These are phyloP conservation scores for Saccharata proteae DNA, from an alignment of 2,329 filamentous ascomycete species.

Conservation along the genomic window DNA sequence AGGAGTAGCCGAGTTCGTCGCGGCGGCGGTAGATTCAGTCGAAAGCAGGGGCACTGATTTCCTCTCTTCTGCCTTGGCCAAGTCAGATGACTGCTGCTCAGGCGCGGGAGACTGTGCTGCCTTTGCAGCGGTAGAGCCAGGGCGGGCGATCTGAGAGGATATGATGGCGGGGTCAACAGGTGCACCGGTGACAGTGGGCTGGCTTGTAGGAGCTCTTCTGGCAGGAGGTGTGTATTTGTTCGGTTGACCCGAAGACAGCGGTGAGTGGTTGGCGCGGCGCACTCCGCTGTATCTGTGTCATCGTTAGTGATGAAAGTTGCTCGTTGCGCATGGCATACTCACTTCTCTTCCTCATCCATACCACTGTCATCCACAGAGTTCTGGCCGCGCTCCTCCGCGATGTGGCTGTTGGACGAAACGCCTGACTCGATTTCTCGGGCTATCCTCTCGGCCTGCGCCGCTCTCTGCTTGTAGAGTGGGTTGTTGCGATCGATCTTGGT, in stretches of 20 bases:
- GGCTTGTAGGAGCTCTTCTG: constrained; percentile 62
- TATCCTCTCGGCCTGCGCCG: constrained; percentile 72
- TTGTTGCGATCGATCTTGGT: constrained; percentile 77
- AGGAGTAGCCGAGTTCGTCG: constrained; percentile 19
- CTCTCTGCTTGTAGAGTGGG: constrained; percentile 66
- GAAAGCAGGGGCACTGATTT: background rate
- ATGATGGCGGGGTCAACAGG: constrained; percentile 85
- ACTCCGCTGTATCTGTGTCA: constrained; percentile 99
- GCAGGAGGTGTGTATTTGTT: constrained; percentile 87
- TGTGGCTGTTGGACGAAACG: constrained; percentile 61
- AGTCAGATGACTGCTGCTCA: constrained; percentile 13
- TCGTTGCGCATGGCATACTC: too few relatives aligned
- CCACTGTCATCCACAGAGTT: constrained; percentile 52
- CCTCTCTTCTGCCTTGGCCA: constrained; percentile 6
- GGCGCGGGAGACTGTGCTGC: constrained; percentile 15
- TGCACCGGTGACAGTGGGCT: constrained; percentile 61
- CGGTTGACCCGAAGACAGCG: constrained; percentile 47
- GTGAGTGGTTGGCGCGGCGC: constrained; percentile 57
- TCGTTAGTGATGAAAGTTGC: too few relatives aligned
- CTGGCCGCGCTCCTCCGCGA: constrained; percentile 79
- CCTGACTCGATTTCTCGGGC: constrained; percentile 82
- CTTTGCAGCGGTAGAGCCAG: constrained; percentile 22
- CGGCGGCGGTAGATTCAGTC: background rate
- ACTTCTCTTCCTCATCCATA: constrained; percentile 85
- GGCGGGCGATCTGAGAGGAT: constrained; percentile 59